Evolutionary conservation across 768 basidiomycete genomes (phyloP).

Genomic region (Calvatia gigantea): DNA sequence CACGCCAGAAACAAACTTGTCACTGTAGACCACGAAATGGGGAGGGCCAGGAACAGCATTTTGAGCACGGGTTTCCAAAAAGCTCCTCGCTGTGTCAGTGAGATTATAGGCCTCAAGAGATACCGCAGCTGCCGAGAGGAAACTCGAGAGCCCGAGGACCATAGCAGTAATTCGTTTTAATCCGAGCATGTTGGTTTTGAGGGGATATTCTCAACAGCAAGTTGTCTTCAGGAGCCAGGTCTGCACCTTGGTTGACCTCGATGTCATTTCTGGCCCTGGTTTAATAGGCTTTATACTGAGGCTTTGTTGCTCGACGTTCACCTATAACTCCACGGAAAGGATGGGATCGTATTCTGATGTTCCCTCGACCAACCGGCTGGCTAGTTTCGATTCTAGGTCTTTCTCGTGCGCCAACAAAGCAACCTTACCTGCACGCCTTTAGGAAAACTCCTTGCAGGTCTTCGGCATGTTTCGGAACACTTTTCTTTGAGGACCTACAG

Average conservation of each 20-base stretch:
- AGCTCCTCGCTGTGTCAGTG: conserved; percentile 12
- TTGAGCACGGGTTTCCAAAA: conserved; percentile 11
- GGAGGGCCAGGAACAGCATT: conserved; percentile 26
- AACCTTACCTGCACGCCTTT: no score
- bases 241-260: not conserved
- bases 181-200: conserved; percentile 4
- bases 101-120: conserved; percentile 10
- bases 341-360: no score
- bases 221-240: not conserved
- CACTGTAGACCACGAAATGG: conserved; percentile 28
- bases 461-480: no score
- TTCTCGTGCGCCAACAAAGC: no score
- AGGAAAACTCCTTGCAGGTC: no score
- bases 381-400: no score
- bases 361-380: no score
- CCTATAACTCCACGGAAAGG: no score
- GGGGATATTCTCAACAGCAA: not conserved
- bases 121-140: not conserved
- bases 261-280: not conserved
- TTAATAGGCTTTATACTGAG: not conserved
- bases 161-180: conserved; percentile 2
- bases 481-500: no score
- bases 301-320: no score
- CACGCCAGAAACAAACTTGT: conserved; percentile 10
- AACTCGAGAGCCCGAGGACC: conserved; percentile 3